A percentile compares a stretch with the other conserved stretches of the same genome.
These are phyloP conservation scores for Plantago elongata DNA, from an alignment of 257 asterid species.

Conservation along the genomic window DNA sequence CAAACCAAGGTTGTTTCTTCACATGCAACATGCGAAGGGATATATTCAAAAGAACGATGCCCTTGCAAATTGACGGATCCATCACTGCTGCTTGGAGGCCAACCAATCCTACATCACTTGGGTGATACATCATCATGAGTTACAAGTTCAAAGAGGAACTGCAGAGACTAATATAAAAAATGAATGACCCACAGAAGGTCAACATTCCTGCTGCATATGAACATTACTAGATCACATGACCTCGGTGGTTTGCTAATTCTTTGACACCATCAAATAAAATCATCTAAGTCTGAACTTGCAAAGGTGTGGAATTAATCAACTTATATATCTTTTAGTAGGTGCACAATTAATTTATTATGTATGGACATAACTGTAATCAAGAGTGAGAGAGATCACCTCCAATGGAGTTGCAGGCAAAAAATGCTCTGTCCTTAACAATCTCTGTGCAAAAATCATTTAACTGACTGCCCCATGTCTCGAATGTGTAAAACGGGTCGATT, in stretches of 20 bases:
- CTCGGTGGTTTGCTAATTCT: too few relatives aligned
- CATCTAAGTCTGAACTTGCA: too few relatives aligned
- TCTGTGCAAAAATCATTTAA: conserved; percentile 80
- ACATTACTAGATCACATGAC: too few relatives aligned
- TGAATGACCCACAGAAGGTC: too few relatives aligned
- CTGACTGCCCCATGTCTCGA: conserved; percentile 95
- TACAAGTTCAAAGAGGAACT: too few relatives aligned
- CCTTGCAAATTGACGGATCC: conserved; percentile 63
- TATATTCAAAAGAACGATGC: conserved; percentile 74
- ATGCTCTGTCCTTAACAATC: conserved; percentile 60
- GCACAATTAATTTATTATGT: not conserved
- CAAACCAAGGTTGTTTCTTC: conserved; percentile 92
- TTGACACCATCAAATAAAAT: too few relatives aligned
- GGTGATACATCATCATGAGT: too few relatives aligned
- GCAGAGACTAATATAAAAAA: too few relatives aligned
- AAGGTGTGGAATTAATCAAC: too few relatives aligned
- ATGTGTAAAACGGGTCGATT: conserved; percentile 56
- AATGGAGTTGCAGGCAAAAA: conserved; percentile 87
- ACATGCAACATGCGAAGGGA: conserved; percentile 91
- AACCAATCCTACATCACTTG: conserved; percentile 57
- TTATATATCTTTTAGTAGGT: not conserved
- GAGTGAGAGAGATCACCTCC: conserved; percentile 56
- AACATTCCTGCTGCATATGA: too few relatives aligned
- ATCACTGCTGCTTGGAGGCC: conserved; percentile 94
- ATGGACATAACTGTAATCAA: not conserved